Evolutionary conservation across 2,329 filamentous ascomycete genomes (phyloP).

Genomic region (Diaporthe sp.): DNA sequence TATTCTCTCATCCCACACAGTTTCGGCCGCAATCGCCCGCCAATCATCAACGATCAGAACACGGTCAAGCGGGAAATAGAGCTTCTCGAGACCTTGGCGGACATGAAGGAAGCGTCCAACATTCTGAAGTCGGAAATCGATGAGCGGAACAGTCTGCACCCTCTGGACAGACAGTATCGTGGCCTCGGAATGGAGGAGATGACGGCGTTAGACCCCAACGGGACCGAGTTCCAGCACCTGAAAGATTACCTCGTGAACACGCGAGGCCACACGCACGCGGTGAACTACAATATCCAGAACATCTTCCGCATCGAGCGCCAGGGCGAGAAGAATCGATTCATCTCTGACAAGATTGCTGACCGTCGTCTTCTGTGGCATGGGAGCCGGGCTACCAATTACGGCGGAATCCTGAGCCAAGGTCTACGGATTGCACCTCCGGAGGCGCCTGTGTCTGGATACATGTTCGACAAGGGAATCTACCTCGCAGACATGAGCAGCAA

Average conservation of each 20-base stretch:
- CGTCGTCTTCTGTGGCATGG: conserved; percentile 90
- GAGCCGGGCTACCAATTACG: conserved; percentile 85
- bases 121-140: conserved; percentile 78
- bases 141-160: conserved; percentile 67
- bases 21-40: conserved; percentile 81
- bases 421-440: conserved; percentile 90
- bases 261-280: conserved; percentile 74
- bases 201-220: conserved; percentile 71
- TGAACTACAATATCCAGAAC: conserved; percentile 71
- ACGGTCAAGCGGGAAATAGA: conserved; percentile 82
- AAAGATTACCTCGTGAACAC: conserved; percentile 76
- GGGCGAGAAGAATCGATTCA: conserved; percentile 79
- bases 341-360: conserved; percentile 69
- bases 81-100: conserved; percentile 82
- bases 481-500: conserved; percentile 88
- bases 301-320: conserved; percentile 87
- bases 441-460: conserved; percentile 83
- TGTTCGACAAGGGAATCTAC: conserved; percentile 93
- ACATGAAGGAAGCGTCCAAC: conserved; percentile 85
- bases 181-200: conserved; percentile 82
- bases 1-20: conserved; percentile 86
- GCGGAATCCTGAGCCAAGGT: conserved; percentile 88
- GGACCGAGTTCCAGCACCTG: conserved; percentile 75
- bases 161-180: conserved; percentile 79
- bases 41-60: conserved; percentile 69